Evolutionary conservation across 305 asterid species (phyloP).

Genomic region (Andrographis paniculata): DNA sequence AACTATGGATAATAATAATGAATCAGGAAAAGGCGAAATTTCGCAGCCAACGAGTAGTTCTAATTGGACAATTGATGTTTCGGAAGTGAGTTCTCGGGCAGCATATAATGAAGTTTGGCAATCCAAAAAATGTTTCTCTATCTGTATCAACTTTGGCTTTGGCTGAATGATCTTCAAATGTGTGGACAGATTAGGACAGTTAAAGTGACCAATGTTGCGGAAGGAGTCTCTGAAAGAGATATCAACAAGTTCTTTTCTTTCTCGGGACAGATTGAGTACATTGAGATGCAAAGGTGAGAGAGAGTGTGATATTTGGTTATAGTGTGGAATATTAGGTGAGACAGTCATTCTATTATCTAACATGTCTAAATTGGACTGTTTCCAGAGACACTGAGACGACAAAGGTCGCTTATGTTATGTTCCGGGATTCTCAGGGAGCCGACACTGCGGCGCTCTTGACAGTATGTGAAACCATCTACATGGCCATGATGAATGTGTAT

Average conservation of each 20-base stretch:
- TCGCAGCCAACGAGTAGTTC: conserved; percentile 19
- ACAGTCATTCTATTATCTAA: too few relatives aligned
- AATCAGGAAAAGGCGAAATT: conserved; percentile 17
- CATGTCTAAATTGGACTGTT: neutral
- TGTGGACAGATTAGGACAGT: conserved; percentile 36
- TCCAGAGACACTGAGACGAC: conserved; percentile 23
- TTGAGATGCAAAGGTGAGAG: conserved; percentile 46
- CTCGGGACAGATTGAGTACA: conserved; percentile 42
- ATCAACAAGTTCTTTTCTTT: conserved; percentile 36
- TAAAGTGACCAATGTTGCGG: conserved; percentile 39
- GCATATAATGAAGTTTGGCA: too few relatives aligned
- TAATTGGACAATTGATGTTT: conserved; percentile 23
- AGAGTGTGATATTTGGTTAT: too few relatives aligned
- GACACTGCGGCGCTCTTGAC: conserved; percentile 44
- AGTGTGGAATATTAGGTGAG: too few relatives aligned
- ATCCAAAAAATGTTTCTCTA: too few relatives aligned
- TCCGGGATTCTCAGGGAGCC: conserved; percentile 41
- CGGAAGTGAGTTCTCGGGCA: conserved; percentile 28
- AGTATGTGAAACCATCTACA: conserved; percentile 13
- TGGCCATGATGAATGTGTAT: too few relatives aligned
- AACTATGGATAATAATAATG: conserved; percentile 23
- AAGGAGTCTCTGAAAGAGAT: conserved; percentile 28
- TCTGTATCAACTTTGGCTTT: too few relatives aligned
- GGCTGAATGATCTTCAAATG: neutral
- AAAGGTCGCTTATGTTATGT: conserved; percentile 40